phyloP scores from a whole-genome alignment of 305 asterid genomes.

The Fraxinus albicans region DNA sequence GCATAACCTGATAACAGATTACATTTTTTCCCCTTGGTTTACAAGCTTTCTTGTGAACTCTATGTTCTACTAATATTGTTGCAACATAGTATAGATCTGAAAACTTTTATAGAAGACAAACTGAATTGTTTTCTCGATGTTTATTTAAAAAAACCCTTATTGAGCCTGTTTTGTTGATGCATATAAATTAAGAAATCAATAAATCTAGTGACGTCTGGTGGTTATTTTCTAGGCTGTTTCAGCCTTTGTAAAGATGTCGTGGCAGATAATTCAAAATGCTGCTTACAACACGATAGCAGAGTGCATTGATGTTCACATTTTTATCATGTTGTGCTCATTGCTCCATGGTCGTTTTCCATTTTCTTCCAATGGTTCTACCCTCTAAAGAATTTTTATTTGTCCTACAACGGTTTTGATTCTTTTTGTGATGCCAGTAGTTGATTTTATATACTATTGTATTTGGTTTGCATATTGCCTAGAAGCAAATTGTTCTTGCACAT shows the following conservation, averaged over 20 bases:
- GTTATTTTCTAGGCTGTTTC: neutral
- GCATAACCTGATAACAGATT: neutral
- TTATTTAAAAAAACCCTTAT: neutral
- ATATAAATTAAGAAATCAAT: neutral
- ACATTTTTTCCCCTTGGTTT: neutral
- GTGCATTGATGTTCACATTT: neutral
- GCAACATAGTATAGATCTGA: neutral
- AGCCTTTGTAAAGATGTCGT: neutral
- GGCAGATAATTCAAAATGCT: neutral
- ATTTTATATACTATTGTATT: neutral
- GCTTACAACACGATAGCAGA: neutral
- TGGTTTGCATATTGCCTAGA: neutral
- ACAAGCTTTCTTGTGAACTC: neutral
- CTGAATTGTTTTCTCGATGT: neutral
- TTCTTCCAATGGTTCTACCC: neutral
- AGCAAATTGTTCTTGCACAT: neutral
- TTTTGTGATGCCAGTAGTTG: neutral
- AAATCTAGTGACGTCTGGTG: neutral
- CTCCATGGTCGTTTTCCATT: neutral
- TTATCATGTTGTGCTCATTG: neutral
- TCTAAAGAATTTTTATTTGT: neutral
- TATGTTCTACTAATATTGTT: neutral
- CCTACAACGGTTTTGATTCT: neutral
- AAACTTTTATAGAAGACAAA: neutral
- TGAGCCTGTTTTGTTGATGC: neutral